Evolutionary conservation across 345 rosid species (phyloP).

Genomic region (Limnanthes douglasii): DNA sequence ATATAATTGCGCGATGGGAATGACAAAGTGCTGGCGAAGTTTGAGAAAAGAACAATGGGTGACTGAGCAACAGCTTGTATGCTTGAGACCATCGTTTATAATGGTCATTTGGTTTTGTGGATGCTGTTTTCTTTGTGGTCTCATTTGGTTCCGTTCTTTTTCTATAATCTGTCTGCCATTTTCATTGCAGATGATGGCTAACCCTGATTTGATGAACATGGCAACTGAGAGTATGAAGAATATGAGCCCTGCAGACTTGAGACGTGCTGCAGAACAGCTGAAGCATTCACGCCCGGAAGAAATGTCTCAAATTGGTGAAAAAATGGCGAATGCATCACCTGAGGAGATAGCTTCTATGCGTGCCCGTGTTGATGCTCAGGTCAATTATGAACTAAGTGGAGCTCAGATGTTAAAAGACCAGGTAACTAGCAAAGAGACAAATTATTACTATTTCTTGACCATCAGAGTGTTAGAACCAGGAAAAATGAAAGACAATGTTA

Average conservation of each 20-base stretch:
- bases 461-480: background rate
- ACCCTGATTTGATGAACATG: slow-evolving; percentile 91
- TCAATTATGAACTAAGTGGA: slow-evolving; percentile 48
- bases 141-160: background rate
- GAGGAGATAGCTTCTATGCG: slow-evolving; percentile 76
- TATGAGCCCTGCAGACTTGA: slow-evolving; percentile 83
- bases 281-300: slow-evolving; percentile 69
- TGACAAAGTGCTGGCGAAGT: too few relatives aligned
- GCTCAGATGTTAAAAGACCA: slow-evolving; percentile 81
- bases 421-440: too few relatives aligned
- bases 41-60: too few relatives aligned
- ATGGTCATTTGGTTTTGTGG: background rate
- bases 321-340: slow-evolving; percentile 77
- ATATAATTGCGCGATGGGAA: too few relatives aligned
- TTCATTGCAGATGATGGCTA: slow-evolving; percentile 70
- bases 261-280: slow-evolving; percentile 78
- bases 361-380: slow-evolving; percentile 62
- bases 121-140: background rate
- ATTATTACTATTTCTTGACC: background rate
- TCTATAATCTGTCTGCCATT: background rate
- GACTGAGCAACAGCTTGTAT: too few relatives aligned
- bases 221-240: slow-evolving; percentile 92
- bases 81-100: too few relatives aligned
- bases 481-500: background rate
- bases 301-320: slow-evolving; percentile 82